Evolutionary conservation across 1,284 basidiomycete species (phyloP), one percentile per base, ranked within the genome.

Genomic region (Ceratobasidium sp.): DNA sequence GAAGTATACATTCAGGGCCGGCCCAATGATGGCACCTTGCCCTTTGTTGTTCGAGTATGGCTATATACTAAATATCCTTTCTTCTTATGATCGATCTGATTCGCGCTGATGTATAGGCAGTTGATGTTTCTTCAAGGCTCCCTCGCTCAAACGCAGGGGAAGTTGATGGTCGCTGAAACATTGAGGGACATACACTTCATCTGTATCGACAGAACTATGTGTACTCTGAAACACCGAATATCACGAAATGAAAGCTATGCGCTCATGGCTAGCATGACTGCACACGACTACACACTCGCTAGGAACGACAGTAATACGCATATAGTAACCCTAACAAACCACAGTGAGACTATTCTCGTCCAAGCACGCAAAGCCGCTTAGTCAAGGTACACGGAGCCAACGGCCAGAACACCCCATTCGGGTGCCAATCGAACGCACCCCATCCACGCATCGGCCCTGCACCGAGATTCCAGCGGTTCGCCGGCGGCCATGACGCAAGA

Each of bases 81-180:
- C 3, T 69, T 48, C 53, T 11, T 58, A 69, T 58, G 64, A 69
- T 69, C 64, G 64, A 58, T 46, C 62, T 51, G 62, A 64, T 51
- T 48, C 48, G 21, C 2, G 44, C 21, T 48, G 44, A 44, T 48
- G 30, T 21, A 18, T 51, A 23, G 7, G 18, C 21, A 18, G 16
- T 23, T 51, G 48, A 51, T 9, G 18, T 33, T 51, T 36, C 62
- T 36, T 60, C 33, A 42, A 60, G 48, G 14, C 36, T 36, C 36
- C 56, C n/a, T 64, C 48, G 44, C 49, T 54, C 48, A 66, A 66
- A 66, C 63, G 44, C 51, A n/a, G 44, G 53, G 36, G 53, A 69
- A 69, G 53, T 21, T 69, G 64, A 69, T 69, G 49, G 64, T 69
- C 28, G 64, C 53, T 66, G 63, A 66, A 66, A 66, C 63, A 40